phyloP scores from a whole-genome alignment of 352 stramenopile species.

The Phytophthora niederhauseri region DNA sequence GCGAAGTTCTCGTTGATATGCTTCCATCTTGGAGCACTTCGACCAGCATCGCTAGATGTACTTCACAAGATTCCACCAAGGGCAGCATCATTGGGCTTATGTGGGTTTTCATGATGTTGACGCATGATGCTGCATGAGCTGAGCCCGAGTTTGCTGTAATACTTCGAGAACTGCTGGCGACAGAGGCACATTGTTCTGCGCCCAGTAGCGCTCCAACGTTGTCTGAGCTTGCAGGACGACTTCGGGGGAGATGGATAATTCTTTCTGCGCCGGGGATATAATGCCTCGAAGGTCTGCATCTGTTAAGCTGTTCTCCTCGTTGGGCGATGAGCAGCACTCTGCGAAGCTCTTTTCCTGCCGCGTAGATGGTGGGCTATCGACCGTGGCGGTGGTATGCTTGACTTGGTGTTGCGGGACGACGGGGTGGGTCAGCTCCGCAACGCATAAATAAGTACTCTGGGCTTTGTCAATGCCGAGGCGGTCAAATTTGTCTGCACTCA shows the following conservation, averaged over 20 bases:
- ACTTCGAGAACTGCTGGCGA: slow-evolving; percentile 13
- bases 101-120: not conserved
- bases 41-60: no score
- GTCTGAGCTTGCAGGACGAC: slow-evolving; percentile 19
- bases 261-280: not conserved
- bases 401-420: not conserved
- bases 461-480: not conserved
- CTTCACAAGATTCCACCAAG: no score
- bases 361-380: not conserved
- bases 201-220: slow-evolving; percentile 28
- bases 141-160: slow-evolving; percentile 18
- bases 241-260: slow-evolving; percentile 1
- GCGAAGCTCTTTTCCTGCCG: not conserved
- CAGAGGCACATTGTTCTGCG: slow-evolving; percentile 15
- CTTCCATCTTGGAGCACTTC: no score
- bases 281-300: not conserved
- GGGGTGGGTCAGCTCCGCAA: slow-evolving; percentile 26
- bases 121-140: slow-evolving; percentile 12
- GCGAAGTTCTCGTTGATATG: no score
- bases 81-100: no score
- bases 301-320: not conserved
- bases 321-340: not conserved
- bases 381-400: not conserved
- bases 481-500: slow-evolving; percentile 10
- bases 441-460: slow-evolving; percentile 1